Percentiles rank a stretch among this genome's conserved stretches.
Conservation (phyloP, 73 alveolate species). For the Durusdinium trenchii region DNA sequence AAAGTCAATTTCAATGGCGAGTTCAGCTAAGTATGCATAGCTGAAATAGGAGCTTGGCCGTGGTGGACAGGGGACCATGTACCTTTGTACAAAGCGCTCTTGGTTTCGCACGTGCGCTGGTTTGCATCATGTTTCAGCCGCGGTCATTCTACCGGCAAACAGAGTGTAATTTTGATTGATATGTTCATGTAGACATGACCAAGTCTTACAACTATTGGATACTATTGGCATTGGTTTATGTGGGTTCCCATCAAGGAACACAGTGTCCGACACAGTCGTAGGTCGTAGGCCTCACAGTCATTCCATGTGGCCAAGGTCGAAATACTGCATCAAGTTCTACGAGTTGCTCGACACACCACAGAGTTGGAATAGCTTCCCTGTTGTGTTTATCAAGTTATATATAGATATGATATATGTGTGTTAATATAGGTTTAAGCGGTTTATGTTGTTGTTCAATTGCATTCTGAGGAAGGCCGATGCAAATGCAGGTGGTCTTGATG, state of each 20-base stretch:
- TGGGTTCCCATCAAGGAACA: too few relatives aligned
- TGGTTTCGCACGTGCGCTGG: constrained; percentile 78
- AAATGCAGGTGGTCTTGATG: constrained; percentile 92
- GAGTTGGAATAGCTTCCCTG: too few relatives aligned
- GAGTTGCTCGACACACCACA: constrained; percentile 59
- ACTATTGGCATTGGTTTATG: too few relatives aligned
- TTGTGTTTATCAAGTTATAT: background rate
- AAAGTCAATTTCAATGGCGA: background rate
- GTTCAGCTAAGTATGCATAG: background rate
- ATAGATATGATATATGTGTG: background rate
- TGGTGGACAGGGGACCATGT: constrained; percentile 93
- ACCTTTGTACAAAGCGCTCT: constrained; percentile 68
- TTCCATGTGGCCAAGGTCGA: constrained; percentile 30
- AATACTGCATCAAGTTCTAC: constrained; percentile 87
- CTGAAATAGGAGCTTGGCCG: constrained; percentile 75
- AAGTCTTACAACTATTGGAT: too few relatives aligned
- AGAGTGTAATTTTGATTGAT: too few relatives aligned
- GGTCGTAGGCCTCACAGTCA: too few relatives aligned
- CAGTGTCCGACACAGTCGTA: too few relatives aligned
- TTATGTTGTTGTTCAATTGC: background rate
- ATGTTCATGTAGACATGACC: too few relatives aligned
- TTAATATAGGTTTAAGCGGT: background rate
- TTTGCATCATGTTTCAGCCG: too few relatives aligned
- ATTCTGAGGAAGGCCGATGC: constrained; percentile 80
- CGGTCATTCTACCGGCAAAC: too few relatives aligned